phyloP scores from a whole-genome alignment of 192 early-diverging fungal species.

The Backusella parvicylindrica region DNA sequence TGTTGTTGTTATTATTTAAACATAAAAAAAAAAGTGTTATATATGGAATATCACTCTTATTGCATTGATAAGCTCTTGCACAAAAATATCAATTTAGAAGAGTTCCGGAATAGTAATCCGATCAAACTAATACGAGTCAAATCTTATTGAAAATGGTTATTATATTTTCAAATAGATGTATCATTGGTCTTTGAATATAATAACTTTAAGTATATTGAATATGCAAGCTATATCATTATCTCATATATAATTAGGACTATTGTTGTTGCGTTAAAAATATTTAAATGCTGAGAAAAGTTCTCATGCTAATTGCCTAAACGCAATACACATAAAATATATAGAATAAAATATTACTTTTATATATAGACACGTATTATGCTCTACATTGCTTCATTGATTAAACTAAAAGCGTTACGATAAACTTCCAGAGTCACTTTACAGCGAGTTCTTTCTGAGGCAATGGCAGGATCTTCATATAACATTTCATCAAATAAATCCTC shows the following conservation, averaged over 20 bases:
- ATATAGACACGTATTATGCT: neutral
- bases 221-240: neutral
- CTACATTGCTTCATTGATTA: conserved; percentile 58
- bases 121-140: neutral
- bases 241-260: neutral
- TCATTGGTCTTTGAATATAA: neutral
- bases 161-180: neutral
- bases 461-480: conserved; percentile 64
- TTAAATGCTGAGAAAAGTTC: neutral
- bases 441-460: conserved; percentile 66
- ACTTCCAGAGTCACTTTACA: conserved; percentile 73
- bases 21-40: neutral
- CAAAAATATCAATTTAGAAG: neutral
- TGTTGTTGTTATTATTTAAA: neutral
- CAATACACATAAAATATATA: neutral
- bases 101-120: too few relatives aligned
- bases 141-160: neutral
- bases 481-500: conserved; percentile 63
- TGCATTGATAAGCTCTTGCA: neutral
- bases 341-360: neutral
- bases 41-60: neutral
- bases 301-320: neutral
- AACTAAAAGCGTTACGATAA: conserved; percentile 69
- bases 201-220: neutral
- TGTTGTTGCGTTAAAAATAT: neutral